phyloP scores from a whole-genome alignment of 768 basidiomycete species.

The Serendipita sp. region DNA sequence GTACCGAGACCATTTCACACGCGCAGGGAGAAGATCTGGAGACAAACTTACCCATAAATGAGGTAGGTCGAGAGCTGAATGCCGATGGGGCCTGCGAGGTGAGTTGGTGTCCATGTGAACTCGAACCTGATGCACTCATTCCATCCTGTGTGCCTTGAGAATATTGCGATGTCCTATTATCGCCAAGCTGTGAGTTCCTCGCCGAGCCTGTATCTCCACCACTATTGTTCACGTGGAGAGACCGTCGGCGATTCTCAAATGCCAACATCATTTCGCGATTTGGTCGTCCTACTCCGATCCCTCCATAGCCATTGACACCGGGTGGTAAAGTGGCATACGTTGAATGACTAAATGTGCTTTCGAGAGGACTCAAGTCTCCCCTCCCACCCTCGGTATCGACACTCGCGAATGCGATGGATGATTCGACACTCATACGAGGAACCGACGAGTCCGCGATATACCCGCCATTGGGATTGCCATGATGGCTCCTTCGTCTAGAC shows the following conservation, averaged over 20 bases:
- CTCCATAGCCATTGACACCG: not conserved
- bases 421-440: not conserved
- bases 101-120: not conserved
- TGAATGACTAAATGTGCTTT: slow-evolving; percentile 2
- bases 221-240: not conserved
- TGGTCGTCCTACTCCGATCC: not conserved
- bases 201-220: not conserved
- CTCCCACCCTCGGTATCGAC: not conserved
- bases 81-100: not conserved
- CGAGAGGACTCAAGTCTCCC: not conserved
- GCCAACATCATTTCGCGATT: not conserved
- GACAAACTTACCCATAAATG: not conserved
- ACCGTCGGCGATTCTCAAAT: not conserved
- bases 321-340: not conserved
- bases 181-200: not conserved
- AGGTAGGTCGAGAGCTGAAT: not conserved
- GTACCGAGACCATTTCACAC: not conserved
- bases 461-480: not conserved
- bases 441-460: not conserved
- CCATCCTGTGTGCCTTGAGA: not conserved
- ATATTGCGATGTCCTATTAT: not conserved
- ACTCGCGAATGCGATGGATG: not conserved
- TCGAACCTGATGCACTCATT: not conserved
- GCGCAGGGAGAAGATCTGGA: not conserved
- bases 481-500: not conserved